Evolutionary conservation across 768 basidiomycete genomes (phyloP), one percentile per base, ranked within the genome.

Genomic region (Fomitopsis serialis): DNA sequence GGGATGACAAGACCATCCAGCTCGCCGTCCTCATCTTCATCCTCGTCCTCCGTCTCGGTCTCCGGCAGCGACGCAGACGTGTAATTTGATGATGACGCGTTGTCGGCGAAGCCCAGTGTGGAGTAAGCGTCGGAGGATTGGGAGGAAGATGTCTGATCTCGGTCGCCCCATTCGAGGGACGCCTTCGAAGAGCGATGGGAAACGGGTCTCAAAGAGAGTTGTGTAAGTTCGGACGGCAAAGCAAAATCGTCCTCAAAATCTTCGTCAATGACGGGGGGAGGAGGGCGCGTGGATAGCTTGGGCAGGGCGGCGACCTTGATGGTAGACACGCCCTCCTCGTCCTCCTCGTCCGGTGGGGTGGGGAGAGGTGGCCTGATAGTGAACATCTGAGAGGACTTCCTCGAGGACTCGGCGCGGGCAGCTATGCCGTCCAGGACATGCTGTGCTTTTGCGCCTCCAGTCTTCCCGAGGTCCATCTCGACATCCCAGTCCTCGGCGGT

Each of bases 81-180:
- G 36, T 85, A 88, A 54, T 82, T 84, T 24, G 87, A 88, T 12
- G 87, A 90, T 42, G 64, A 61, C 2, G 60, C 61, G 46, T 62
- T 58, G 54, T 67, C 62, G 25, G 59, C 81, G 58, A 92, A 85
- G 47, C 89, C 85, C 34, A 92, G 78, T 21, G 84, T 79, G 37
- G 90, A 91, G 61, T 89, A 91, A 9, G 87, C 81, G 66, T 92
- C 91, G 22, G 90, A 92, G n/a, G 89, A 92, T 63, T 89, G 87
- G 6, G 89, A 68, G 12, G 70, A 60, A 4, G 79, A 82, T 1
- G 90, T 87, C 43, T 87, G 81, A 62, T 92, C 88, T 65, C 81
- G 88, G 70, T 92, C 89, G 27, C 86, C 79, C 88, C 89, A 92
- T 70, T 91, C 89, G 24, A 92, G 75, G 0, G 90, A 91, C 48